Evolutionary conservation across 202 grass and related monocot species (phyloP), one percentile per base, ranked within the genome.

Genomic region (Sporobolus alterniflorus): DNA sequence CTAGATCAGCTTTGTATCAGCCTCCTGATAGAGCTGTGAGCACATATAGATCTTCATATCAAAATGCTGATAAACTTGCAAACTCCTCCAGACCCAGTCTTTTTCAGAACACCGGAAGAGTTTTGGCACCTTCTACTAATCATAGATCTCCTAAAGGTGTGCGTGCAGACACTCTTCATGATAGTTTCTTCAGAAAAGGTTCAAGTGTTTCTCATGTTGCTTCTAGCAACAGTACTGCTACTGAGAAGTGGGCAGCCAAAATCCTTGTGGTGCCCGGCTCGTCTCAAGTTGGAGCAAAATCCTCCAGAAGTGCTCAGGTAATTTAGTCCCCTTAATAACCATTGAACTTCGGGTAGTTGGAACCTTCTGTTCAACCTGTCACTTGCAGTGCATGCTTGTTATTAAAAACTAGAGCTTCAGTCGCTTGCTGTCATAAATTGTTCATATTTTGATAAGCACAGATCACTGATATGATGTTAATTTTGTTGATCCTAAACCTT

Each of bases 251-350:
- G 4, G 28, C 47, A 80, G 33, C 67, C 17, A 88, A 83, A 67
- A 28, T 33, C 39, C 75, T 59, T 60, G 57, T 70, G 56, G 46
- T 68, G 28, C 50, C 55, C 50, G 67, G 8, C 67, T 76, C 85
- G 77, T 85, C 78, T 66, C 74, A 90, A 80, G 64, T 47, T 73
- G 48, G 52, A 64, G 64, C 30, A 40, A 93, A 85, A 77, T 54
- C 57, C 46, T 59, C 73, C 16, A 68, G 16, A 26, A 66, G 11
- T 83, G 28, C 57, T 57, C 82, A 73, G 88, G 91, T 93, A 83
- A 70, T 71, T 57, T 81, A 42, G 48, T 11, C 9, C 34, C 22
- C 18, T 5, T 16, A 72, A 39, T 24, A 51, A 64, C n/a, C 7
- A 47, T 56, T 69, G n/a, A 67, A 25, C 20, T 64, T 63, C 3